Evolutionary conservation across 768 basidiomycete genomes (phyloP), one percentile per base, ranked within the genome.

Genomic region (Podaxis carcinomalis): DNA sequence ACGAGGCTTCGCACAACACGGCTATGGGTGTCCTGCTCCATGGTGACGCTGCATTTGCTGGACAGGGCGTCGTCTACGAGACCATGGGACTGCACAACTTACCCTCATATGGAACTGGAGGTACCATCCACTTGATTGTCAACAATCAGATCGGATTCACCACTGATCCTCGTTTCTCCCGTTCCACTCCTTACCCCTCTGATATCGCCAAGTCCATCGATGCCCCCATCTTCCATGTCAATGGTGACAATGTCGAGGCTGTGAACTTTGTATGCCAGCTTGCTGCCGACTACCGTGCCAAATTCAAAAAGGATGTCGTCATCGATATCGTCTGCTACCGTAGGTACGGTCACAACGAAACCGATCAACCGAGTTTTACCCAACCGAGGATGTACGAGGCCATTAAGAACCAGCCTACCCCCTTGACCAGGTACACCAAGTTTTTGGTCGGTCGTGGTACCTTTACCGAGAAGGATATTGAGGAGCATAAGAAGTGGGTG

Each of bases 121-220:
- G 97, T 59, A 98, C 97, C 51, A 93, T 99, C 67, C 97, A 99
- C 72, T 80, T 99, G 60, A 96, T 98, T 67, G 94, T 98, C 66
- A 98, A 98, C 81, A 98, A 98, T 77, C 96, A 98, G 72, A 96
- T 98, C 62, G 96, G 96, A 61, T 99, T 99, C 80, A 99, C 97
- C 54, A 99, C 97, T 36, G 96, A 98, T 70, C 97, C 97, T 50
- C 89, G 95, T 60, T 97, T 98, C 78, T 81, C 96, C 50, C 95
- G 97, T 61, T 98, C 96, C 16, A 99, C 97, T 3, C 92, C 97
- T 52, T 98, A 99, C 77, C 92, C 92, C 11, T 98, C 96, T 57
- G 97, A 99, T 70, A 92, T 99, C 65, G 97, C 97, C 64, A 99
- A 99, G 75, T 88, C 94, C 51, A 98, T 98, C 71, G 97, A 99